phyloP scores from a whole-genome alignment of 805 yeast species.

The Pichia rugopelliculosa region DNA sequence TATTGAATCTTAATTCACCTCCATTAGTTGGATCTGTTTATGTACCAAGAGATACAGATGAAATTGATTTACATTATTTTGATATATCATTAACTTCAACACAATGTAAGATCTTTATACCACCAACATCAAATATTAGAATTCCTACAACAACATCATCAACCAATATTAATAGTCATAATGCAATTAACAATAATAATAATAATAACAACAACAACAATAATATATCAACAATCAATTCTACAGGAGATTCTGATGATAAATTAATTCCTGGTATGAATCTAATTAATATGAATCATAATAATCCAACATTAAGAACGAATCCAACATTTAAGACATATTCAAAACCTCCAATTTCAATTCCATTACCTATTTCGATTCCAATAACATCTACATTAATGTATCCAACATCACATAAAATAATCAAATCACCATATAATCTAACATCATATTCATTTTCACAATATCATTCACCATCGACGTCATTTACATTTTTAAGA shows the following conservation, averaged over 20 bases:
- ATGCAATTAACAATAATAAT: not conserved
- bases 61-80: conserved; percentile 71
- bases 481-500: conserved; percentile 29
- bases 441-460: conserved; percentile 25
- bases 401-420: conserved; percentile 19
- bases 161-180: not conserved
- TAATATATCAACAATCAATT: not conserved
- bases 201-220: not conserved
- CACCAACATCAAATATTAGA: conserved; percentile 26
- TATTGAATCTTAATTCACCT: conserved; percentile 81
- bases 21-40: conserved; percentile 93
- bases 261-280: not conserved
- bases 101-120: conserved; percentile 25
- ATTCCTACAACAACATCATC: conserved; percentile 14
- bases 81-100: conserved; percentile 22
- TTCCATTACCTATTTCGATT: not conserved
- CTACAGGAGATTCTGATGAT: not conserved
- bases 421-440: conserved; percentile 28
- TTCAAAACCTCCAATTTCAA: not conserved
- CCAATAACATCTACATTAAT: not conserved
- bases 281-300: not conserved
- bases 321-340: conserved; percentile 1
- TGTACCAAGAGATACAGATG: conserved; percentile 61
- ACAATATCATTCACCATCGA: conserved; percentile 25
- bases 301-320: not conserved